Evolutionary conservation across 1,284 basidiomycete species (phyloP), one percentile per base, ranked within the genome.

Genomic region (Puccinia hordei): DNA sequence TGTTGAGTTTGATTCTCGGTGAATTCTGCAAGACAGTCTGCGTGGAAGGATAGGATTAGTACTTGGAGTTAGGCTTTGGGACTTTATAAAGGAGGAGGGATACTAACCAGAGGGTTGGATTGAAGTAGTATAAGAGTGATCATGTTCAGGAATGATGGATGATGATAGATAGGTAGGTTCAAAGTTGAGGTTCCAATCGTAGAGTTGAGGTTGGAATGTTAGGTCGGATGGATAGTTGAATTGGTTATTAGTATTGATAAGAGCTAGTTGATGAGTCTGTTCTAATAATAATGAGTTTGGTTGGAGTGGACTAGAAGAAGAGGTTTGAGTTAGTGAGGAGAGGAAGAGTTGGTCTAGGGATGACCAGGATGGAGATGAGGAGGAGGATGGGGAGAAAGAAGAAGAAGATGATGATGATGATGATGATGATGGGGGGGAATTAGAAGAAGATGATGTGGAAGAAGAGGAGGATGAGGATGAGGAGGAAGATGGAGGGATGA

Each of bases 331-430:
- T 1, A 59, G 30, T 8, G 57, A 30, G 10, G 57, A 27, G 8
- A 59, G 57, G 57, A 59, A 59, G 57, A 59, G 57, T 33, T 59
- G 57, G 57, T 59, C 57, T 10, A 59, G 57, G 1, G 57, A 30
- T 2, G 57, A 59, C 57, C 57, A 59, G 57, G 17, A 8, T 5
- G 17, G 46, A 3, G 46, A 19, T 49, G 46, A 49, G 9, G 46
- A 49, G 49, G 49, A 12, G 49, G 49, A 12, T 51, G 49, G 22
- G n/a, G 8, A 24, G 9, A 24, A 5, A 57, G 55, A n/a, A 3
- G 46, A 15, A 15, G 17, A 15, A 15, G 2, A 15, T 3, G 3
- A 2, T 15, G 46, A 57, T n/a, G 55, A 24, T 8, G 8, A 6
- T 8, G 41, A 44, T 6, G 41, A 44, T 8, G 17, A 19, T 2